Base-by-base conservation (phyloP, 106 monocot species). In the Dendrobium huoshanense region DNA sequence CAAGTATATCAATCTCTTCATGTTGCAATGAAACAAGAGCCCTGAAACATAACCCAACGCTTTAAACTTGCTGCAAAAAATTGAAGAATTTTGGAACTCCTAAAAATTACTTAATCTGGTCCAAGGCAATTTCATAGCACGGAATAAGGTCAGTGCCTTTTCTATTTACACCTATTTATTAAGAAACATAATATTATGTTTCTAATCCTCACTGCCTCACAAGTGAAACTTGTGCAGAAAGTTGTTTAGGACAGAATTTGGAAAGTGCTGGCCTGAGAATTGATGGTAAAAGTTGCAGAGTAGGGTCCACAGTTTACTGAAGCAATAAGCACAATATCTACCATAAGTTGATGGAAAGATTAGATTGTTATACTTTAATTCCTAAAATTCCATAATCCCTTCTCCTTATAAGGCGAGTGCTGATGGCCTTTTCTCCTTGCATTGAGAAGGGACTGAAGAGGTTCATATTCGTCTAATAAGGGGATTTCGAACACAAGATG, bases 321-420 rank as follows among this genome's bases (percentile, higher is more conserved):
- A 80, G 79, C 67, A 67, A 79, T 37, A 82, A 87, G 88, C 77
- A 83, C 77, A 85, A 83, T 45, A 82, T 87, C 82, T 67, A 77
- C 25, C 22, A 72, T 37, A 64, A 78, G 68, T 85, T 72, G 78
- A 72, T 78, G 51, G 22, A 44, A 72, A 88, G 78, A 84, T 81
- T 81, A 55, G 55, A 56, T 19, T 19, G 68, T 54, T 56, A 75
- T 67, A 49, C 73, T 59, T 20, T 75, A n/a, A 51, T 79, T 77
- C 77, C 48, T 51, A 58, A 67, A 73, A 77, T 87, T 87, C 84
- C 78, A 78, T 20, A 83, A 81, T 78, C 82, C 45, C 47, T 73
- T n/a, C 81, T 48, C 75, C 75, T 75, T 84, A 84, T 84, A 84
- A 84, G 43, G 65, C 47, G 37, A 74, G 24, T 54, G 59, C 72